Conservation (phyloP, 306 rosid species). For the Casuarina equisetifolia region DNA sequence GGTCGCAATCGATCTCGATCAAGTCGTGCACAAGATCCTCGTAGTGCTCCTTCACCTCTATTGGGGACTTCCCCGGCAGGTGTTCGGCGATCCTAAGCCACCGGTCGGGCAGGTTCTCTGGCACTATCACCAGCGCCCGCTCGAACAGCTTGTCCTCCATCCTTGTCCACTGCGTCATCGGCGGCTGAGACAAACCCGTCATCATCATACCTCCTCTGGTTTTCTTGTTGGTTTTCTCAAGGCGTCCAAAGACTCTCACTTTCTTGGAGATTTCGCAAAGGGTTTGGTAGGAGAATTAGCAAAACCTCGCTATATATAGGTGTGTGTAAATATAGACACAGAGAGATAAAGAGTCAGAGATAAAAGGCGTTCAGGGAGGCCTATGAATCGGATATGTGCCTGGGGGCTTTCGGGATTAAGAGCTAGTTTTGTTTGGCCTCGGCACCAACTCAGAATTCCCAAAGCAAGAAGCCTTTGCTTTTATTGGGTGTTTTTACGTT, state of each 20-base stretch:
- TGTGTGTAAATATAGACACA: background rate
- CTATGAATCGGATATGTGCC: background rate
- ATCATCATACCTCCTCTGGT: conserved; percentile 39
- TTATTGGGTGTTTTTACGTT: conserved; percentile 19
- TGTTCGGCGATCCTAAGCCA: conserved; percentile 67
- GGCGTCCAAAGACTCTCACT: conserved; percentile 27
- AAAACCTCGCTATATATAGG: conserved; percentile 23
- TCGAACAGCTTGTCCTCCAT: conserved; percentile 75
- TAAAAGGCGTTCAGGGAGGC: background rate
- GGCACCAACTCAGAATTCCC: conserved; percentile 41
- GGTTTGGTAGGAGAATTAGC: conserved; percentile 43
- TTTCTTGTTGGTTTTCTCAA: background rate
- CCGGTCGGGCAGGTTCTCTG: conserved; percentile 59
- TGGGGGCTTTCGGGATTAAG: conserved; percentile 26
- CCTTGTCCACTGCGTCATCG: conserved; percentile 64
- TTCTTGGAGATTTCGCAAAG: conserved; percentile 54
- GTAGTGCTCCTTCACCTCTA: conserved; percentile 60
- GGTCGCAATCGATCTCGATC: conserved; percentile 70
- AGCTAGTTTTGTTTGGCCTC: conserved; percentile 30
- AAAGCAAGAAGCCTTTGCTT: conserved; percentile 76
- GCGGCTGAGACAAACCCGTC: conserved; percentile 28
- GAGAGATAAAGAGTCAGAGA: background rate
- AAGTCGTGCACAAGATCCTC: conserved; percentile 68
- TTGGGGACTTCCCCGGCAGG: conserved; percentile 59
- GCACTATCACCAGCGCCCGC: conserved; percentile 56